These are phyloP conservation scores for Gamsiella multidivaricata DNA, from an alignment of 192 early-diverging fungal genomes.

Conservation along the genomic window DNA sequence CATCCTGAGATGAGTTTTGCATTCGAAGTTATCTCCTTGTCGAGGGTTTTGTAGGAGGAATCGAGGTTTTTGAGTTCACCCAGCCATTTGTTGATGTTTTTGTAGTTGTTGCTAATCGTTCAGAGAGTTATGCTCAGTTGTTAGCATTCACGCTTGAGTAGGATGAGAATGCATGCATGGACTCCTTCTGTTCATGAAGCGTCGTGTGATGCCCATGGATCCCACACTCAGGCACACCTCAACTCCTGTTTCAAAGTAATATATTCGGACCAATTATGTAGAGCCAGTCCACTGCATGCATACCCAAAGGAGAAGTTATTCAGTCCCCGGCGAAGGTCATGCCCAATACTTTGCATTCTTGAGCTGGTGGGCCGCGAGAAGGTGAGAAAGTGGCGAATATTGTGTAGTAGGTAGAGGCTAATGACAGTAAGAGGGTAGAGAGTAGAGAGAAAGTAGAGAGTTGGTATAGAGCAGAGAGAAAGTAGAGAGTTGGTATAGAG, in stretches of 20 bases:
- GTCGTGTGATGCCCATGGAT: no score
- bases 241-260: slow-evolving; percentile 27
- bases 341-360: slow-evolving; percentile 51
- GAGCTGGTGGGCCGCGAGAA: not conserved
- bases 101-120: slow-evolving; percentile 47
- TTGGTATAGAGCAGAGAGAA: not conserved
- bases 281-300: no score
- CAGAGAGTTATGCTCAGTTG: no score
- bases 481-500: not conserved
- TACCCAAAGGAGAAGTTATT: slow-evolving; percentile 50
- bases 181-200: no score
- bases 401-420: not conserved
- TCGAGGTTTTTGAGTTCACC: slow-evolving; percentile 54
- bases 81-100: slow-evolving; percentile 54
- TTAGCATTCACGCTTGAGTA: not conserved
- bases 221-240: no score
- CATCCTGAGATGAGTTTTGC: slow-evolving; percentile 49
- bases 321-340: slow-evolving; percentile 50
- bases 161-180: no score
- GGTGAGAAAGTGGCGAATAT: not conserved
- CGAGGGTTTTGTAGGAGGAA: slow-evolving; percentile 38
- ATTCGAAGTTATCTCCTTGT: slow-evolving; percentile 43
- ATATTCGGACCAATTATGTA: no score
- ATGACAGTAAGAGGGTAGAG: not conserved
- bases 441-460: not conserved